These are phyloP conservation scores for Incumbomyces delicatus DNA, from an alignment of 2,329 filamentous ascomycete species.

Conservation along the genomic window DNA sequence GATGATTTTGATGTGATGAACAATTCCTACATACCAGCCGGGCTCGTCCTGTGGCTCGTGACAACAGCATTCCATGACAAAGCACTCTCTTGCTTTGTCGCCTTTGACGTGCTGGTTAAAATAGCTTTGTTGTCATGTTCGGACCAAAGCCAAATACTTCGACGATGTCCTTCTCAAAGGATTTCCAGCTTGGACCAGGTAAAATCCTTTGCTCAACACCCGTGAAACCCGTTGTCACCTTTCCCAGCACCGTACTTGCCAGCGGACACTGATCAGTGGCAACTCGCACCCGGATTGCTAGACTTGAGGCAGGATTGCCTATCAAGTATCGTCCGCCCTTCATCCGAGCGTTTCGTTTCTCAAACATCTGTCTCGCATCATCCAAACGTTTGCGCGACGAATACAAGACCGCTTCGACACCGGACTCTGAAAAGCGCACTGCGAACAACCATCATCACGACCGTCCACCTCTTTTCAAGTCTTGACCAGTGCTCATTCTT, in stretches of 20 bases:
- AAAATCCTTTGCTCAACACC: no score
- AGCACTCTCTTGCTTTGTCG: background rate
- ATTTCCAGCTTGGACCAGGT: background rate
- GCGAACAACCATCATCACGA: background rate
- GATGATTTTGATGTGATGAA: background rate
- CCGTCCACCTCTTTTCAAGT: background rate
- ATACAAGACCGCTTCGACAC: no score
- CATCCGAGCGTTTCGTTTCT: no score
- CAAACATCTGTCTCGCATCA: no score
- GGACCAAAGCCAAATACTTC: slow-evolving; percentile 1
- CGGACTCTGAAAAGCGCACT: no score
- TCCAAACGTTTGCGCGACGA: no score
- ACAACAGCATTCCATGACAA: slow-evolving; percentile 9
- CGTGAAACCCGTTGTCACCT: background rate
- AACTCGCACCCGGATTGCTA: no score
- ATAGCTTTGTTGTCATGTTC: slow-evolving; percentile 1
- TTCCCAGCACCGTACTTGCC: background rate
- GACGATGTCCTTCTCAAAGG: background rate
- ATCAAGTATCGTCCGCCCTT: no score
- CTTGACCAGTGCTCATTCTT: background rate
- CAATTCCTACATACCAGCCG: background rate
- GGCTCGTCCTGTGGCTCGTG: slow-evolving; percentile 1
- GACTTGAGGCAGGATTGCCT: no score
- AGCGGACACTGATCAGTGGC: no score
- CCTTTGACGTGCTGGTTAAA: background rate